Conservation (phyloP, 345 rosid species). For the Triadica sebifera region DNA sequence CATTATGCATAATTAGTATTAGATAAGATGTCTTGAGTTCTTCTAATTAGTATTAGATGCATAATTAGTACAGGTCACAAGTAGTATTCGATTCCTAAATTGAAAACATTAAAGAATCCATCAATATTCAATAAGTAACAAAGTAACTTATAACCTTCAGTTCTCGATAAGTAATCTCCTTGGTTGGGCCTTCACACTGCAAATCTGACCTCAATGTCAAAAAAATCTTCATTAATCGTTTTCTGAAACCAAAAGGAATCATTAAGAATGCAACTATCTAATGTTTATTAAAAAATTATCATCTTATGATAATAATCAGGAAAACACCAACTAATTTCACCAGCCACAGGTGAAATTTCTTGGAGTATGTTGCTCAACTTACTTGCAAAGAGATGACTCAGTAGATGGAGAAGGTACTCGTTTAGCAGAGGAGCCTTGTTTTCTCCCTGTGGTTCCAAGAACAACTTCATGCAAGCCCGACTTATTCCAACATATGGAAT, state of each 20-base stretch:
- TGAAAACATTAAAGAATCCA: neutral
- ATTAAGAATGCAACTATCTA: neutral
- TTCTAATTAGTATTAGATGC: too few relatives aligned
- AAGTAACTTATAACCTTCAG: slow-evolving; percentile 57
- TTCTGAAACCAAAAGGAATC: slow-evolving; percentile 33
- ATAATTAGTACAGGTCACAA: too few relatives aligned
- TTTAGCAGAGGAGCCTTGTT: slow-evolving; percentile 91
- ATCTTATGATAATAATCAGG: neutral
- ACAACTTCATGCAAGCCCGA: slow-evolving; percentile 83
- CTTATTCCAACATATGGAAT: slow-evolving; percentile 86
- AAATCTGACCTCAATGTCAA: slow-evolving; percentile 33
- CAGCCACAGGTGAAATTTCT: neutral
- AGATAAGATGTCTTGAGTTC: too few relatives aligned
- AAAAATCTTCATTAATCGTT: slow-evolving; percentile 58
- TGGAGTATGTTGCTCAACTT: slow-evolving; percentile 28
- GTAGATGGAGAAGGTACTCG: slow-evolving; percentile 77
- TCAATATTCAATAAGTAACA: neutral
- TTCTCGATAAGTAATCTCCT: slow-evolving; percentile 55
- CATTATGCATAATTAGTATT: neutral
- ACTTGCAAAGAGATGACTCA: slow-evolving; percentile 86
- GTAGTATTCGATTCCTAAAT: too few relatives aligned
- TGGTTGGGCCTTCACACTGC: slow-evolving; percentile 18
- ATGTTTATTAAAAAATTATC: neutral
- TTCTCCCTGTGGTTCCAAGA: slow-evolving; percentile 92
- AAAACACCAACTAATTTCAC: slow-evolving; percentile 3